Evolutionary conservation across 495 filamentous ascomycete genomes (phyloP).

Genomic region (Bombardia bombarda): DNA sequence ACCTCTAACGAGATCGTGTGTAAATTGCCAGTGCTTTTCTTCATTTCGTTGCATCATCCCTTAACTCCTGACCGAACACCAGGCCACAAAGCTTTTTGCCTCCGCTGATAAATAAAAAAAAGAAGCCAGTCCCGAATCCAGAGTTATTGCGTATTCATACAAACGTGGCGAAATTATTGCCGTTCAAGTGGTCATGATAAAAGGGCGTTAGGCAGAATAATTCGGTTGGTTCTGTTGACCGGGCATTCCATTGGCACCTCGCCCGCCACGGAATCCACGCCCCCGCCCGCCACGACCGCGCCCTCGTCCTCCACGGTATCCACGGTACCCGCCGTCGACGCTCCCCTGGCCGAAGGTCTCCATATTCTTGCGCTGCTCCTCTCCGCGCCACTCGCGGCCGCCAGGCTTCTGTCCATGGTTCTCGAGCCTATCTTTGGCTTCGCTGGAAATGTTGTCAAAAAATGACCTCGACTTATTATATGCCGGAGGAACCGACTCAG

Average conservation of each 20-base stretch:
- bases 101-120: conserved; percentile 4
- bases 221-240: conserved; percentile 14
- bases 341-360: conserved; percentile 99
- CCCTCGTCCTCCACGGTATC: conserved; percentile 64
- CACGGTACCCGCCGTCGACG: conserved; percentile 76
- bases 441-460: conserved; percentile 96
- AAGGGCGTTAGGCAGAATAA: conserved; percentile 18
- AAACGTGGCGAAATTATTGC: conserved; percentile 2
- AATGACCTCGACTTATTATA: conserved; percentile 87
- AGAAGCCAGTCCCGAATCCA: conserved; percentile 6
- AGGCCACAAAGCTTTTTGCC: conserved; percentile 8
- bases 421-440: conserved; percentile 84
- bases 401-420: conserved; percentile 53
- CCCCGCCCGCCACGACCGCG: conserved; percentile 56
- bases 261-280: conserved; percentile 41
- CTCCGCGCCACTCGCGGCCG: conserved; percentile 85
- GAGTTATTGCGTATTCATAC: conserved; percentile 14
- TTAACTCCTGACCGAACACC: conserved; percentile 9
- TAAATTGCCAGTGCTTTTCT: conserved; percentile 3
- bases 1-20: conserved; percentile 1
- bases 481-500: conserved; percentile 31
- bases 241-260: conserved; percentile 26
- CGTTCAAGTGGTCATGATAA: conserved; percentile 1
- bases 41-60: conserved; percentile 14
- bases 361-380: conserved; percentile 91